A percentile compares a stretch with the other conserved stretches of the same genome.
phyloP scores from a whole-genome alignment of 2,329 filamentous ascomycete genomes.

The Diaporthe destruens region DNA sequence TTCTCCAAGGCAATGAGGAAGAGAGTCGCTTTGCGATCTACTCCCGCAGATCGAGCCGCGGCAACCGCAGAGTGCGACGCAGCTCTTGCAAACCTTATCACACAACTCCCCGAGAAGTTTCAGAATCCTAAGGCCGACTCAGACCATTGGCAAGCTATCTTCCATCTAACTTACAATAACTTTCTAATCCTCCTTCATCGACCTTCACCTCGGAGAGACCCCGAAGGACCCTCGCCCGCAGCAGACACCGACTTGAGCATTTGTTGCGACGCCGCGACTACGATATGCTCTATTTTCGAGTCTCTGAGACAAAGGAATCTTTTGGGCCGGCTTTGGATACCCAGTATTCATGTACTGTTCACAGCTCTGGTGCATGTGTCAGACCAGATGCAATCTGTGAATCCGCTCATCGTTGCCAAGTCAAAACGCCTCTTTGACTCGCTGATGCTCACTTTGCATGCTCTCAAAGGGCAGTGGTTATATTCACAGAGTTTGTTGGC shows the following conservation, averaged over 20 bases:
- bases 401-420: conserved; percentile 17
- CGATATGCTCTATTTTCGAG: conserved; percentile 5
- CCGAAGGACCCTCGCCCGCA: not conserved
- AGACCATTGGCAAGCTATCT: conserved; percentile 6
- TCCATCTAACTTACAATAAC: conserved; percentile 3
- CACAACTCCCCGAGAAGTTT: not conserved
- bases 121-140: not conserved
- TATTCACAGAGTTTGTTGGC: conserved; percentile 15
- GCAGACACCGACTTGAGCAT: conserved; percentile 16
- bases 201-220: not conserved
- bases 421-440: conserved; percentile 24
- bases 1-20: conserved; percentile 14
- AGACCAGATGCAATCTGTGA: not conserved
- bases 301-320: not conserved
- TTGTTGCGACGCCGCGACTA: conserved; percentile 3
- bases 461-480: conserved; percentile 23
- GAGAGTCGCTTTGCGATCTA: not conserved
- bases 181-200: conserved; percentile 20
- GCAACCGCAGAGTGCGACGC: conserved; percentile 1
- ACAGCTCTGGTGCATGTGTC: conserved; percentile 5
- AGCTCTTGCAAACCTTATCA: not conserved
- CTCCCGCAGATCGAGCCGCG: not conserved
- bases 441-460: conserved; percentile 4
- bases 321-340: not conserved
- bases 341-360: conserved; percentile 4